Evolutionary conservation across 148 eudicot species (phyloP).

Genomic region (Arctostaphylos glauca): DNA sequence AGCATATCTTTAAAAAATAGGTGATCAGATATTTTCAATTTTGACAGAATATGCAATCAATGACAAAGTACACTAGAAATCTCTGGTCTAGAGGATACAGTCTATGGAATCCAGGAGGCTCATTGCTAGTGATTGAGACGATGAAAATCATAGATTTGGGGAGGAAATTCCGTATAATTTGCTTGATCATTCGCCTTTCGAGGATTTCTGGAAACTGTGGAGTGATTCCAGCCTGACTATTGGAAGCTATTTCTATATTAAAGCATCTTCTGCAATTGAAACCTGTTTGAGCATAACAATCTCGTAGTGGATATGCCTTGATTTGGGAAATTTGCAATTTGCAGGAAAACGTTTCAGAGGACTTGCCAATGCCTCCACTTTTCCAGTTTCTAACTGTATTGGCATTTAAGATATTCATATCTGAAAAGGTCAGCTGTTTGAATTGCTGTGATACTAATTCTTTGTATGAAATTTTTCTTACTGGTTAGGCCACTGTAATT

Average conservation of each 20-base stretch:
- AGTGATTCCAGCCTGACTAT: too few relatives aligned
- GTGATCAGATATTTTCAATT: background rate
- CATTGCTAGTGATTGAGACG: background rate
- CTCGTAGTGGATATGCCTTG: background rate
- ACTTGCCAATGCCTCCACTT: constrained; percentile 91
- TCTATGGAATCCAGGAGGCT: background rate
- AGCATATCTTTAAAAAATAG: background rate
- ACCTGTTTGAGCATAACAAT: background rate
- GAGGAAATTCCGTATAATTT: too few relatives aligned
- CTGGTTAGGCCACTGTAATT: background rate
- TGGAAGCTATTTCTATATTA: too few relatives aligned
- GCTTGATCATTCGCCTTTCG: too few relatives aligned
- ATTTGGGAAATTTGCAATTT: constrained; percentile 30
- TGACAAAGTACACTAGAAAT: background rate
- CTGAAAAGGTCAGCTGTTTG: constrained; percentile 58
- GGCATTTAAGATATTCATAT: constrained; percentile 64
- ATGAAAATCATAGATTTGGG: too few relatives aligned
- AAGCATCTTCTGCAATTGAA: background rate
- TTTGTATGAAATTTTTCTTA: background rate
- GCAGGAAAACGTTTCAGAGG: constrained; percentile 63
- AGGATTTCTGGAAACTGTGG: too few relatives aligned
- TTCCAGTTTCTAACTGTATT: too few relatives aligned
- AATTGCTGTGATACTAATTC: background rate
- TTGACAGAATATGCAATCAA: background rate
- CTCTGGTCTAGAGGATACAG: background rate